Evolutionary conservation across 805 yeast species (phyloP).

Genomic region (Kodamaea kaohsiungensis): DNA sequence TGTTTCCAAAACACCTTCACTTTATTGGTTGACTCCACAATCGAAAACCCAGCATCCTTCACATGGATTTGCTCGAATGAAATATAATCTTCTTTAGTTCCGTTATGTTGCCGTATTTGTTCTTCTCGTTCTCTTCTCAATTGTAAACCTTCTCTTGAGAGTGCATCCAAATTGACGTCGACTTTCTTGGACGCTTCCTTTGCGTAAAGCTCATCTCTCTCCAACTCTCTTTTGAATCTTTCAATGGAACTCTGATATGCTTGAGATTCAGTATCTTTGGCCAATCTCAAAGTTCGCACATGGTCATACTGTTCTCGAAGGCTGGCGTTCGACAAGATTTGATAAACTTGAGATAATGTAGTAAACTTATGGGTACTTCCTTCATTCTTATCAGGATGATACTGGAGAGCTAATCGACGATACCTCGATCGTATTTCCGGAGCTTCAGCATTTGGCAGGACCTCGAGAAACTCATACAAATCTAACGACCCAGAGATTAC

Average conservation of each 20-base stretch:
- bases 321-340: constrained; percentile 27
- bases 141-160: constrained; percentile 25
- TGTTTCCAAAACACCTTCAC: constrained; percentile 49
- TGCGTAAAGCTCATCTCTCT: constrained; percentile 9
- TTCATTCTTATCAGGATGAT: constrained; percentile 43
- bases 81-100: constrained; percentile 11
- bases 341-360: constrained; percentile 29
- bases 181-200: constrained; percentile 15
- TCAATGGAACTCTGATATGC: background rate
- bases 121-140: constrained; percentile 27
- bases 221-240: constrained; percentile 8
- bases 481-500: constrained; percentile 5
- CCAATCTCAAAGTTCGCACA: constrained; percentile 17
- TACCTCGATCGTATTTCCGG: constrained; percentile 30
- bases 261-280: constrained; percentile 9
- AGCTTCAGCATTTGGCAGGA: constrained; percentile 21
- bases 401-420: constrained; percentile 35
- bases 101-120: background rate
- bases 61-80: constrained; percentile 20
- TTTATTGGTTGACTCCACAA: constrained; percentile 2
- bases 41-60: constrained; percentile 10
- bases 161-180: constrained; percentile 19
- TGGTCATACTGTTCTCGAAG: constrained; percentile 33
- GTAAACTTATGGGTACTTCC: constrained; percentile 28
- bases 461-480: constrained; percentile 27